Base-by-base conservation (phyloP, 1,284 basidiomycete genomes). In the Ustilago trichophora region DNA sequence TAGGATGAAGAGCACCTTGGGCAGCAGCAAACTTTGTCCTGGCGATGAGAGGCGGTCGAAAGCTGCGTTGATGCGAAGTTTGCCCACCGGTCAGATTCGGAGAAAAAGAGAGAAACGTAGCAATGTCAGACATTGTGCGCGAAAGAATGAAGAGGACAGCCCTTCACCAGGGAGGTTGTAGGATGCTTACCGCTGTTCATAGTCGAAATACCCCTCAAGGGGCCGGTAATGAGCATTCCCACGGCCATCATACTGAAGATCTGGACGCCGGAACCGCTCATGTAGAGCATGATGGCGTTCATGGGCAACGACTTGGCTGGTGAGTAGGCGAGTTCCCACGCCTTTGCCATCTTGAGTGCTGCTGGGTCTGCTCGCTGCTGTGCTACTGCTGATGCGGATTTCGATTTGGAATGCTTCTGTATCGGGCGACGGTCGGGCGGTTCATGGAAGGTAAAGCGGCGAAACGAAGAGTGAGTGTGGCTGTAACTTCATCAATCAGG, bases 211-310 rank as follows among this genome's bases (percentile, higher is more conserved):
- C 71, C 77, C 19, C 65, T 71, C 31, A 79, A 18, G 1, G 78
- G 77, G 18, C 71, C 66, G 1, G 70, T 73, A 50, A 80, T 67
- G 45, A 79, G 66, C 78, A 80, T 80, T 16, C 70, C 70, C 6
- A 80, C 76, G 21, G 69, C 76, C 76, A 80, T 79, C 78, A 80
- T 80, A 33, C 71, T 74, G 56, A 80, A 80, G 44, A 80, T 80
- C 64, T 80, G 78, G 2, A 80, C 78, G 35, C 73, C 52, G 18
- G 59, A 72, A 12, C 78, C 78, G 36, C 62, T 69, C 78, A 80
- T 80, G 69, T 77, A 80, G 16, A 80, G 68, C 78, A 80, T 80
- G 63, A 79, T 70, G 0, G 68, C 69, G 53, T 80, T 78, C 78
- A 80, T 80, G 6, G 78, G 78, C 16, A 80, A 35, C 10, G 56